Percentiles rank a stretch among this genome's conserved stretches.
These are phyloP conservation scores for Ganoderma sp. DNA, from an alignment of 1,284 basidiomycete genomes.

Conservation along the genomic window DNA sequence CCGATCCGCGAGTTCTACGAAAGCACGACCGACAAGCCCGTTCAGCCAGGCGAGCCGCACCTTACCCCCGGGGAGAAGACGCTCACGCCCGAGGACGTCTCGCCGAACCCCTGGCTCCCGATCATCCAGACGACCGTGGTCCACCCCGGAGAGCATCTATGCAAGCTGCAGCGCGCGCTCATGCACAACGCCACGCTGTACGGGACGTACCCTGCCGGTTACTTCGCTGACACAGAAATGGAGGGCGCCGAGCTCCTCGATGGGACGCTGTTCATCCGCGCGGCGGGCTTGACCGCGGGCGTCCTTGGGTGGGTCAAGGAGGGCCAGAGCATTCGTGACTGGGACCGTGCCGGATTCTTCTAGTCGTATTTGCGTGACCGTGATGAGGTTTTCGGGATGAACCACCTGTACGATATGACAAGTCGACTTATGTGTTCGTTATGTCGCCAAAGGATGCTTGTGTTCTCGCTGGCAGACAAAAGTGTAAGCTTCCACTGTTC, in stretches of 20 bases:
- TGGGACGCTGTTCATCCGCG: conserved; percentile 62
- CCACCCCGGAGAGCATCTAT: conserved; percentile 66
- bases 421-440: too few relatives aligned
- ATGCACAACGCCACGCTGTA: conserved; percentile 56
- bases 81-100: conserved; percentile 39
- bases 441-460: too few relatives aligned
- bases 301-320: conserved; percentile 58
- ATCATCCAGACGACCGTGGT: conserved; percentile 54
- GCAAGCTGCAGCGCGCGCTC: conserved; percentile 62
- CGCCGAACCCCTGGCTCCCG: conserved; percentile 59
- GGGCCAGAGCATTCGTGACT: conserved; percentile 33
- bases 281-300: conserved; percentile 55
- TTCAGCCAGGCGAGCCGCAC: conserved; percentile 37
- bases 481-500: background rate
- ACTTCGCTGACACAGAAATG: conserved; percentile 43
- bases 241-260: conserved; percentile 56
- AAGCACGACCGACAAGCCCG: conserved; percentile 28
- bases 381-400: background rate
- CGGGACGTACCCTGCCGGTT: conserved; percentile 48
- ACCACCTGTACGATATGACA: background rate
- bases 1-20: conserved; percentile 47
- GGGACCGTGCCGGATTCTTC: conserved; percentile 6
- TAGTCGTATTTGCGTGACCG: background rate
- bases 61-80: conserved; percentile 40
- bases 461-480: too few relatives aligned